Percentiles rank a stretch among this genome's conserved stretches.
Conservation (phyloP, 2,329 filamentous ascomycete species). For the Epichloe typhina region DNA sequence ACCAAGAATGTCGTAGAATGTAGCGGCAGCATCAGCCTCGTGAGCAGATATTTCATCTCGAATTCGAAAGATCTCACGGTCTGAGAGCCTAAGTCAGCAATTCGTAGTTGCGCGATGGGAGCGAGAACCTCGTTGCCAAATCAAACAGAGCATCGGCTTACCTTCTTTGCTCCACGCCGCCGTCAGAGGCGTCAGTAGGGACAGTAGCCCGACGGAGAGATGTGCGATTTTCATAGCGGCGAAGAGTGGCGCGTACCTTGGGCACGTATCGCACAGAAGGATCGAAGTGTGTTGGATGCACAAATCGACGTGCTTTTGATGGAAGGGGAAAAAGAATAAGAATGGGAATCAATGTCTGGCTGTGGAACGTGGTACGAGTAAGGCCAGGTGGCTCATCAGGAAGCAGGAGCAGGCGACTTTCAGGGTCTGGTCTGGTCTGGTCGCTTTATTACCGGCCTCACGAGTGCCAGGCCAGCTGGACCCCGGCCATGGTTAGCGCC, state of each 20-base stretch:
- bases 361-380: conserved; percentile 1
- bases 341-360: background rate
- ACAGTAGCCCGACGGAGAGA: conserved; percentile 55
- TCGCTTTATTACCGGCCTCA: background rate
- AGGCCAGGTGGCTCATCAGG: conserved; percentile 8
- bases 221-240: conserved; percentile 54
- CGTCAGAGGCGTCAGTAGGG: conserved; percentile 51
- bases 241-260: background rate
- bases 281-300: conserved; percentile 1
- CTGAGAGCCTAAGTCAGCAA: conserved; percentile 30
- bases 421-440: background rate
- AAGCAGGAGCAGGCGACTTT: background rate
- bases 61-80: conserved; percentile 95
- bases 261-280: background rate
- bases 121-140: background rate
- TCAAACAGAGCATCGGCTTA: conserved; percentile 20
- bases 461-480: too few relatives aligned
- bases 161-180: conserved; percentile 82
- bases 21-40: conserved; percentile 60
- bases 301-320: background rate
- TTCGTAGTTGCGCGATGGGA: background rate
- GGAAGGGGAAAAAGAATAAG: background rate
- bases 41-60: conserved; percentile 76
- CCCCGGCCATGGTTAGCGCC: too few relatives aligned
- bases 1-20: conserved; percentile 91